phyloP scores from a whole-genome alignment of 441 rosid genomes.

The Aquilaria agallochum region DNA sequence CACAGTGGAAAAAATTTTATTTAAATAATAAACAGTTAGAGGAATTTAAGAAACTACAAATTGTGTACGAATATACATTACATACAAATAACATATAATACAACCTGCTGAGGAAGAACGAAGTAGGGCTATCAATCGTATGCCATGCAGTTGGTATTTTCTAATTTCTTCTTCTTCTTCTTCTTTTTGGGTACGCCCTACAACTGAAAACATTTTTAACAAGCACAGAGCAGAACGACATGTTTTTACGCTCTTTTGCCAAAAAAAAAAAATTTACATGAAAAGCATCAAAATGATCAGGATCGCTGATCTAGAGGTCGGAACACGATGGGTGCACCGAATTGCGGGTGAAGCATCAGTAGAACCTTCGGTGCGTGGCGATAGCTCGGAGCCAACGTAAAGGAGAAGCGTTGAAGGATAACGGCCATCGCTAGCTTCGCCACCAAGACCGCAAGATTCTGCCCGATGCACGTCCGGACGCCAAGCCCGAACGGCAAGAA shows the following conservation, averaged over 20 bases:
- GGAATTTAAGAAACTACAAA: too few relatives aligned
- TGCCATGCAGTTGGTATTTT: too few relatives aligned
- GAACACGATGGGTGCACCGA: constrained; percentile 88
- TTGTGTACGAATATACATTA: too few relatives aligned
- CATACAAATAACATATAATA: too few relatives aligned
- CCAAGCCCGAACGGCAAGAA: constrained; percentile 94
- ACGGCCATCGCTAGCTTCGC: constrained; percentile 73
- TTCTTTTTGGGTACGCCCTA: too few relatives aligned
- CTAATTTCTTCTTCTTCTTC: too few relatives aligned
- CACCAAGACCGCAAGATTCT: constrained; percentile 80
- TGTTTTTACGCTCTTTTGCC: constrained; percentile 1
- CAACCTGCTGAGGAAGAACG: too few relatives aligned
- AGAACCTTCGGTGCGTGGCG: constrained; percentile 93
- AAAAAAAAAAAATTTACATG: not conserved
- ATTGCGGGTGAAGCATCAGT: constrained; percentile 88
- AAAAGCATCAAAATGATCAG: not conserved
- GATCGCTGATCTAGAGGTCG: constrained; percentile 24
- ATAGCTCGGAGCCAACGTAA: constrained; percentile 69
- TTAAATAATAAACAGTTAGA: too few relatives aligned
- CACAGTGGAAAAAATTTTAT: too few relatives aligned
- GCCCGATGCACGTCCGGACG: constrained; percentile 80
- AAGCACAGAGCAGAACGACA: too few relatives aligned
- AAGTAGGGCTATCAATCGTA: too few relatives aligned
- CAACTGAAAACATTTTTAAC: too few relatives aligned
- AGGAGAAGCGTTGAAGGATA: constrained; percentile 73